Percentiles rank a stretch among this genome's conserved stretches.
phyloP scores from a whole-genome alignment of 129 eudicot species.

The Flaveria ramosissima region DNA sequence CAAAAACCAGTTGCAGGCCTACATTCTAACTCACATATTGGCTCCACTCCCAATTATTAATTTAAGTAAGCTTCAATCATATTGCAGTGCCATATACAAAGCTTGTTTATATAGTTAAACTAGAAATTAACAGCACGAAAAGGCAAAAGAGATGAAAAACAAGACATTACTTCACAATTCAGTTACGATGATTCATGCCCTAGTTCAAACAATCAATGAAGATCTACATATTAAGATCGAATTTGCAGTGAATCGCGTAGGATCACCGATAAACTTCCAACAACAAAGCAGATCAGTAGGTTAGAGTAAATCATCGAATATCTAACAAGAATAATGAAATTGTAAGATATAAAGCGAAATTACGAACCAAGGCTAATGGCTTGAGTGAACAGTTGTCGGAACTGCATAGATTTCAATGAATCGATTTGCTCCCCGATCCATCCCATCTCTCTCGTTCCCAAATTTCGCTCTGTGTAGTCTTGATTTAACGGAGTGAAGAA shows the following conservation, averaged over 20 bases:
- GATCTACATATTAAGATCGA: constrained; percentile 12
- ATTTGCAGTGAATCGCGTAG: not conserved
- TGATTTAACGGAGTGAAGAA: constrained; percentile 11
- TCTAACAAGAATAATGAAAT: not conserved
- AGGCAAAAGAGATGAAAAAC: not conserved
- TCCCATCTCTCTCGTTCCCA: constrained; percentile 48
- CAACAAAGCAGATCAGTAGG: not conserved
- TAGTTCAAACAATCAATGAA: not conserved
- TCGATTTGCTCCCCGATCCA: constrained; percentile 87
- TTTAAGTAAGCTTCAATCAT: not conserved
- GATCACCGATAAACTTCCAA: not conserved
- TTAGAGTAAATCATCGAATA: not conserved
- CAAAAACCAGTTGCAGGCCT: not conserved
- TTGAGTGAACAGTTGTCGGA: constrained; percentile 71
- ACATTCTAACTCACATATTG: not conserved
- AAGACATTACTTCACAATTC: constrained; percentile 4
- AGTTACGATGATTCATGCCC: constrained; percentile 1
- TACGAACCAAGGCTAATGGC: constrained; percentile 75
- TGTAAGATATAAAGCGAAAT: not conserved
- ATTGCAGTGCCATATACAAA: not conserved
- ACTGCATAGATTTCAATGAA: constrained; percentile 67
- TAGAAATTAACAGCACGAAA: not conserved
- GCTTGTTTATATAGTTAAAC: not conserved
- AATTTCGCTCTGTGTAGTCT: constrained; percentile 21
- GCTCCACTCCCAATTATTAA: not conserved